Evolutionary conservation across 169 alveolate genomes (phyloP).

Genomic region (Plasmodium falciparum): DNA sequence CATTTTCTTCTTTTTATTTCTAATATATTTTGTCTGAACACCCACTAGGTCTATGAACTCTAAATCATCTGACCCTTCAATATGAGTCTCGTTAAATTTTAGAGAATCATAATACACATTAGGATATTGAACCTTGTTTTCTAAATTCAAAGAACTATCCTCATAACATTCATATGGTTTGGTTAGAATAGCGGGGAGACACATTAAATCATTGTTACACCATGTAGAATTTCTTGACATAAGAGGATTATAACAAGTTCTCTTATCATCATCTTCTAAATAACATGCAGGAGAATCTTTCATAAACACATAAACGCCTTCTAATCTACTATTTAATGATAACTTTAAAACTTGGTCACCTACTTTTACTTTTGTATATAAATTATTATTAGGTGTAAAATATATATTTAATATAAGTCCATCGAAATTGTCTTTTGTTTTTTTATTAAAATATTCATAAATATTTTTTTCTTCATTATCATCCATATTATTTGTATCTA

Average conservation of each 20-base stretch:
- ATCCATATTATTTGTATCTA: neutral
- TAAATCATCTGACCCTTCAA: constrained; percentile 51
- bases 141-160: constrained; percentile 38
- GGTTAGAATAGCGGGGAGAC: constrained; percentile 78
- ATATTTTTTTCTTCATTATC: neutral
- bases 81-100: constrained; percentile 45
- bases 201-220: constrained; percentile 78
- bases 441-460: neutral
- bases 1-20: neutral
- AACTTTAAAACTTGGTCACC: constrained; percentile 61
- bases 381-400: constrained; percentile 32
- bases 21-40: neutral
- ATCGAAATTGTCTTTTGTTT: neutral
- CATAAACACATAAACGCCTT: constrained; percentile 82
- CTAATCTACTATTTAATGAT: constrained; percentile 61
- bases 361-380: constrained; percentile 57
- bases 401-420: constrained; percentile 24
- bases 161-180: constrained; percentile 78
- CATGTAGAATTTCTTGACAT: constrained; percentile 78
- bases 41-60: constrained; percentile 17
- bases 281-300: constrained; percentile 78
- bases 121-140: constrained; percentile 73
- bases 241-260: constrained; percentile 80
- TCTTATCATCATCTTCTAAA: constrained; percentile 4
- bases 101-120: constrained; percentile 51